Conservation (phyloP, 2,329 filamentous ascomycete genomes). For the Dichotomopilus funicola region DNA sequence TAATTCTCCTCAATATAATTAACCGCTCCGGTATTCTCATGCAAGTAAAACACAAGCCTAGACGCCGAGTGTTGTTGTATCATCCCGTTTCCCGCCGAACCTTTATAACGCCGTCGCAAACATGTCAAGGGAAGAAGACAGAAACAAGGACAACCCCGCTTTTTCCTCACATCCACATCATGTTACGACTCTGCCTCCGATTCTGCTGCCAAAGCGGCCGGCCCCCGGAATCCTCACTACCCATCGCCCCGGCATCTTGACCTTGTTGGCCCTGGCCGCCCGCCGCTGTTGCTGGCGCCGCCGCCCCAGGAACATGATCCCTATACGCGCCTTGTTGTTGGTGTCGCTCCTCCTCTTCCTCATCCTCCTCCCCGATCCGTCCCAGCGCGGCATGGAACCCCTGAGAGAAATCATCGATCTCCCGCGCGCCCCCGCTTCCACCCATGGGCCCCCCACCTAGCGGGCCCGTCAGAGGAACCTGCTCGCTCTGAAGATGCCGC, state of each 20-base stretch:
- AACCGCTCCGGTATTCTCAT: no score
- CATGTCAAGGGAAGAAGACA: no score
- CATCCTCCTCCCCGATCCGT: constrained; percentile 34
- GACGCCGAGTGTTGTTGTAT: no score
- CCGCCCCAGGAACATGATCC: background rate
- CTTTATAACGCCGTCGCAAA: background rate
- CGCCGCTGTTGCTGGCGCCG: background rate
- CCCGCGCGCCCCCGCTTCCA: constrained; percentile 22
- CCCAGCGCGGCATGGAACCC: constrained; percentile 37
- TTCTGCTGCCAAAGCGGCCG: constrained; percentile 51
- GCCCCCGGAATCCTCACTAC: constrained; percentile 8
- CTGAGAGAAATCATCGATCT: constrained; percentile 41
- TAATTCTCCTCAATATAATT: no score
- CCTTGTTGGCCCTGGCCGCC: constrained; percentile 4
- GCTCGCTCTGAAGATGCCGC: constrained; percentile 28
- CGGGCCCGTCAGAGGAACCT: constrained; percentile 33
- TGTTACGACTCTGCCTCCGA: constrained; percentile 40
- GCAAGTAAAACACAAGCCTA: no score
- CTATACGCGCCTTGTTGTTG: background rate
- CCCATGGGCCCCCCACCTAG: background rate
- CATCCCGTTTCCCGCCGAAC: no score
- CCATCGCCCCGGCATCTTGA: background rate
- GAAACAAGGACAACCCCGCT: background rate
- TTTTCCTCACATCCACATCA: constrained; percentile 38
- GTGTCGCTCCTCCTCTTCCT: background rate